Evolutionary conservation across 345 rosid genomes (phyloP), one percentile per base, ranked within the genome.

Genomic region (Carallia pectinifolia): DNA sequence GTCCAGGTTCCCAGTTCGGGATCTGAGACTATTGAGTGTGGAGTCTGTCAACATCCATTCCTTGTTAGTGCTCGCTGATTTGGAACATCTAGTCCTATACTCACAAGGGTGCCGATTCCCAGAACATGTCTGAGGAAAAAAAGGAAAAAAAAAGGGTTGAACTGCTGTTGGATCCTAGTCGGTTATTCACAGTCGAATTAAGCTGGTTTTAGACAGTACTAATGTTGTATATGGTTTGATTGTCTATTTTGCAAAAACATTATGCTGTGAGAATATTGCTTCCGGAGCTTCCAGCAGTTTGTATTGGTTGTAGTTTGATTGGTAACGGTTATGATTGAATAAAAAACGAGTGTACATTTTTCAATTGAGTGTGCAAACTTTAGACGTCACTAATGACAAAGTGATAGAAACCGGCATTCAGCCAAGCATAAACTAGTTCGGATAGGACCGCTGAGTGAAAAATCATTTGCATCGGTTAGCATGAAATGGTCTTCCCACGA

Each of bases 1-100:
- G 97, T 96, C 62, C 99, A 96, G 81, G 96, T 96, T 76, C 99
- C 99, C 39, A 85, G 84, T 88, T 92, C 98, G 30, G 99, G 99
- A 71, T 90, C 99, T 19, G 95, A 96, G 83, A 92, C 96, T 36
- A 90, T 96, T n/a, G 99, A 96, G 79, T 96, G 99, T 39, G 97
- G 98, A 59, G 98, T 95, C 69, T 95, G 98, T 81, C 99, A 92
- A 82, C 96, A 85, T 59, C 94, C 99, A 53, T 95, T 95, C 82
- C 97, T 90, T 18, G 97, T 95, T 36, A 87, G 92, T 77, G 96
- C 98, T 36, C 88, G 88, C 83, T 95, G 79, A 87, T 77, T 13
- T 44, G 34, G 6, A 17, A 44, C 29, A 23, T 54, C 54, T 16
- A 4, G 19, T 39, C 36, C 33, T 16, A 55, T 29, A 61, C 2